phyloP scores from a whole-genome alignment of 192 early-diverging fungal species.

The Podila verticillata region DNA sequence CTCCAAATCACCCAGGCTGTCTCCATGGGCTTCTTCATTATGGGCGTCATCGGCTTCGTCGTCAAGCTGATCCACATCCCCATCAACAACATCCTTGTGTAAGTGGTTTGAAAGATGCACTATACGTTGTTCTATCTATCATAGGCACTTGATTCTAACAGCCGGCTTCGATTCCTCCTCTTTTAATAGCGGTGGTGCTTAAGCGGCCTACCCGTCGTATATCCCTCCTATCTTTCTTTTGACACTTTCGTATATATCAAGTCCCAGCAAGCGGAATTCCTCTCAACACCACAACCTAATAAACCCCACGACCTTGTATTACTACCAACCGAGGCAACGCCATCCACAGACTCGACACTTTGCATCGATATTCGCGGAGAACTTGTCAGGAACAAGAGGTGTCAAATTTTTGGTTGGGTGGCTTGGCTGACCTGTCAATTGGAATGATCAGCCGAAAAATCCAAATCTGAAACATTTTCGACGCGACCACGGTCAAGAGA shows the following conservation, averaged over 20 bases:
- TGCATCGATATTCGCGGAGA: neutral
- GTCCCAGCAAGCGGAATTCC: neutral
- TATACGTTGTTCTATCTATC: neutral
- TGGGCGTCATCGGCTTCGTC: slow-evolving; percentile 98
- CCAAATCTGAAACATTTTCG: neutral
- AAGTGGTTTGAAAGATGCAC: slow-evolving; percentile 6
- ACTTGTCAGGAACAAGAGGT: neutral
- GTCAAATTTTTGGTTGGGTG: slow-evolving; percentile 12
- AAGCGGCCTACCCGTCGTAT: slow-evolving; percentile 17
- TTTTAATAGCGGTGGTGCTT: slow-evolving; percentile 44
- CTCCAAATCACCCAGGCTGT: slow-evolving; percentile 93
- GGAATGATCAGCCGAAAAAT: neutral
- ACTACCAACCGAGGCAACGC: too few species aligned
- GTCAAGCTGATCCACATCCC: slow-evolving; percentile 99
- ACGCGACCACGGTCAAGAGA: neutral
- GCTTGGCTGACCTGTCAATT: slow-evolving; percentile 23
- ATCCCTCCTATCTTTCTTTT: neutral
- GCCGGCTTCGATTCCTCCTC: neutral
- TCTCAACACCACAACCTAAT: too few species aligned
- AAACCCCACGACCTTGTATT: too few species aligned
- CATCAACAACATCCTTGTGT: slow-evolving; percentile 99
- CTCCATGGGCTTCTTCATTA: slow-evolving; percentile 93
- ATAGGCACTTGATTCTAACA: neutral
- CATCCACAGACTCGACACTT: too few species aligned
- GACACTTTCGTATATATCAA: neutral